Conservation (phyloP, 495 filamentous ascomycete genomes). For the Penicillium soppii region DNA sequence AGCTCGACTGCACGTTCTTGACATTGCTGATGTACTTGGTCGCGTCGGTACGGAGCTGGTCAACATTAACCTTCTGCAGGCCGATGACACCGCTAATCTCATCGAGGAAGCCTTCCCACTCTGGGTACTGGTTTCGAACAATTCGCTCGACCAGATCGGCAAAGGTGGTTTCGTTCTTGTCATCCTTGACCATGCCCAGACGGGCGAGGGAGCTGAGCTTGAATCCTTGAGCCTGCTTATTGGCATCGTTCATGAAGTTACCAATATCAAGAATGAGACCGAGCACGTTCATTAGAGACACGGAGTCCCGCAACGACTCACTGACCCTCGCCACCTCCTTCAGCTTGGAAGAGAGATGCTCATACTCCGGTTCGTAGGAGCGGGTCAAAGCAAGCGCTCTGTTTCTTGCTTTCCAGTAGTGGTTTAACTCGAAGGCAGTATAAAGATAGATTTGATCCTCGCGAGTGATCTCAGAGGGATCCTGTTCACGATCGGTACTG, state of each 20-base stretch:
- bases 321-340: constrained; percentile 79
- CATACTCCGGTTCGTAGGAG: constrained; percentile 85
- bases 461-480: constrained; percentile 83
- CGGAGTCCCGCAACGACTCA: constrained; percentile 86
- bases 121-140: constrained; percentile 90
- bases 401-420: constrained; percentile 99
- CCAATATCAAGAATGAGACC: constrained; percentile 96
- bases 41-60: constrained; percentile 86
- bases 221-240: constrained; percentile 97
- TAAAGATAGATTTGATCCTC: constrained; percentile 94
- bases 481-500: constrained; percentile 77
- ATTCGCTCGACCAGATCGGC: constrained; percentile 97
- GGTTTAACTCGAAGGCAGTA: constrained; percentile 91
- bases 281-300: constrained; percentile 90
- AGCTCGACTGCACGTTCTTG: constrained; percentile 83
- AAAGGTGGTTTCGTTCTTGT: constrained; percentile 96
- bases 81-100: constrained; percentile 80
- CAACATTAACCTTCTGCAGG: constrained; percentile 93
- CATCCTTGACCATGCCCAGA: constrained; percentile 96
- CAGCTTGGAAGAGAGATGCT: constrained; percentile 80
- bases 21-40: constrained; percentile 94
- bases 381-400: constrained; percentile 83
- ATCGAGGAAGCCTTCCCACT: constrained; percentile 86
- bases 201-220: constrained; percentile 94
- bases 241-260: constrained; percentile 99